Evolutionary conservation across 805 yeast genomes (phyloP), one percentile per base, ranked within the genome.

Genomic region (Sugiyamaella americana): DNA sequence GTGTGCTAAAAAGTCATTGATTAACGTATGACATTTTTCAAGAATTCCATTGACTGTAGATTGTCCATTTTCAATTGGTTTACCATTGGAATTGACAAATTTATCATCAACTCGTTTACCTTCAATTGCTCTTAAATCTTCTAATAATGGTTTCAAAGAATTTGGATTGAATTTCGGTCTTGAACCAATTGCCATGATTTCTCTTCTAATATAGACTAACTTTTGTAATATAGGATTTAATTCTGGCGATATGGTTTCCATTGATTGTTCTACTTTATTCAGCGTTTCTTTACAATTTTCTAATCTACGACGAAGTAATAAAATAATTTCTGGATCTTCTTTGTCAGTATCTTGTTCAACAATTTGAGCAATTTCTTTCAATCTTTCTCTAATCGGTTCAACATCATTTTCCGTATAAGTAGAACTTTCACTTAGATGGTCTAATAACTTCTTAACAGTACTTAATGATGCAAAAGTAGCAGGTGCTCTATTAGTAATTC

Each of bases 401-500:
- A 88, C 73, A 63, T 93, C 98, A 56, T 84, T 85, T 47, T 78
- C 79, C 1, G 97, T 88, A 64, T 81, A 91, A 18, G 86, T 87
- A 46, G 80, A 80, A 42, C 86, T 78, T 61, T 86, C 96, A 53
- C 79, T 76, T 51, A 91, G 69, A 66, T 91, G 98, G 53, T 79
- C 85, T 55, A 93, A 71, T 48, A 93, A 69, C 55, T 93, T 79
- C 65, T 82, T 83, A 18, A 93, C 95, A 0, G 98, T 87, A 37
- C 88, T 74, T 37, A 91, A 68, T 2, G 95, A 85, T 4, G 95
- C 91, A 66, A 85, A 93, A 1, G 96, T 86, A 3, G 97, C 96
- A 1, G 98, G 96, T 1, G 96, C 95, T 30, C 87, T 76, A 56
- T 87, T 82, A 40, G 84, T 84, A 56, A 87, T 71, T 2, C 99